Conservation (phyloP, 345 rosid genomes). For the Camelina hispida region DNA sequence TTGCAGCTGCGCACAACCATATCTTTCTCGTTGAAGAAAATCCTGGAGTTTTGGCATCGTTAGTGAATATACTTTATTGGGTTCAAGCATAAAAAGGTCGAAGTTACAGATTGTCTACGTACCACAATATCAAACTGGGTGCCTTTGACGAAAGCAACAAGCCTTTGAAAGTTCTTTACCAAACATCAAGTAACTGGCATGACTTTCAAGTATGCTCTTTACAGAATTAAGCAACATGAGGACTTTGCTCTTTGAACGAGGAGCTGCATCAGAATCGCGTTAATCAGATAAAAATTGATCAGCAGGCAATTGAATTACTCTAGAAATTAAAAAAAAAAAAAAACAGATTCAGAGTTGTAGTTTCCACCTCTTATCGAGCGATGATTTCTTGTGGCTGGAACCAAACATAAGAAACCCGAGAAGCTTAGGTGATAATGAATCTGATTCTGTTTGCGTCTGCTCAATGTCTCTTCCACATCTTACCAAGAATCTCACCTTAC, state of each 20-base stretch:
- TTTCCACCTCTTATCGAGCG: constrained; percentile 75
- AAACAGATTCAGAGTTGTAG: constrained; percentile 6
- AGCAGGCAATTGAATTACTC: constrained; percentile 8
- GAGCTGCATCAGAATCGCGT: constrained; percentile 51
- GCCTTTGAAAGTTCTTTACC: no score
- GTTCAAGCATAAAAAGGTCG: constrained; percentile 11
- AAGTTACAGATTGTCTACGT: constrained; percentile 40
- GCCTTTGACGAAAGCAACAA: no score
- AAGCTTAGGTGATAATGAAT: constrained; percentile 77
- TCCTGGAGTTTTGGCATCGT: constrained; percentile 58
- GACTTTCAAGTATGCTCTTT: constrained; percentile 87
- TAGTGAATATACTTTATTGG: constrained; percentile 15
- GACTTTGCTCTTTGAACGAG: constrained; percentile 85
- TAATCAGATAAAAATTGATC: constrained; percentile 1
- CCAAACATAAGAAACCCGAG: constrained; percentile 86
- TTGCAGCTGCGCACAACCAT: constrained; percentile 85
- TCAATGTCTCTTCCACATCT: constrained; percentile 97
- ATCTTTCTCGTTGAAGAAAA: constrained; percentile 91
- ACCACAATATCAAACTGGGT: constrained; percentile 84
- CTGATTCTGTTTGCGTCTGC: constrained; percentile 75
- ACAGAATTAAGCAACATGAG: constrained; percentile 77
- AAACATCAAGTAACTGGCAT: constrained; percentile 94
- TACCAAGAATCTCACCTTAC: constrained; percentile 90
- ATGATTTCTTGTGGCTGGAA: constrained; percentile 73
- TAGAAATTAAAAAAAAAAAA: not conserved